Conservation (phyloP, 176 grass and related monocot genomes). For the Paspalum vaginatum region DNA sequence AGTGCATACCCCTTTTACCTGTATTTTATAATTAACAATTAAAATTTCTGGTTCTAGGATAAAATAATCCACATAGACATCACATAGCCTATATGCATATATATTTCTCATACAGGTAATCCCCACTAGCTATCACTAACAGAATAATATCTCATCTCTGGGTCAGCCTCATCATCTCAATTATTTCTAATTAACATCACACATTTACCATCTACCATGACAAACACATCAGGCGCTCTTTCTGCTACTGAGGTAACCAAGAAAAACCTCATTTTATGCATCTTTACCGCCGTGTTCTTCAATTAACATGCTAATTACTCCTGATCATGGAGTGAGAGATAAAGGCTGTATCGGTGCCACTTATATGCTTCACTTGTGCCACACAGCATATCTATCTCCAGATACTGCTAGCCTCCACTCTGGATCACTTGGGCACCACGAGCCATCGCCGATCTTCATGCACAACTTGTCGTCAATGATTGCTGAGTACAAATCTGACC, state of each 20-base stretch:
- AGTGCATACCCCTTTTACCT: not conserved
- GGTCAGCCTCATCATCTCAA: not conserved
- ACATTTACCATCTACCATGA: not conserved
- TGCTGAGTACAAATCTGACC: constrained; percentile 70
- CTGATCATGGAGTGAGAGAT: not conserved
- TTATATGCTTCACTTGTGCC: constrained; percentile 67
- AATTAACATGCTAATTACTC: constrained; percentile 16
- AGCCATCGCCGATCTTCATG: constrained; percentile 82
- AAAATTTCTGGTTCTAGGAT: not conserved
- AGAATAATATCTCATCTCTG: too few species aligned
- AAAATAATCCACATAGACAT: not conserved
- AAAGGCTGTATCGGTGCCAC: not conserved
- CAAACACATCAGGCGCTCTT: not conserved
- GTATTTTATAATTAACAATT: not conserved
- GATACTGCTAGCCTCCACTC: constrained; percentile 68
- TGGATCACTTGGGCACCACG: constrained; percentile 71
- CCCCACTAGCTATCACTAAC: not conserved
- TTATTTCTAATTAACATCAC: constrained; percentile 17
- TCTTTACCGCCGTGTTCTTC: not conserved
- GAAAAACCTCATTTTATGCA: not conserved
- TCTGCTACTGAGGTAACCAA: not conserved
- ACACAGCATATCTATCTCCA: constrained; percentile 86
- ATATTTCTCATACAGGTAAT: not conserved
- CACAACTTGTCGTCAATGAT: constrained; percentile 77
- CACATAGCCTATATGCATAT: not conserved